phyloP scores from a whole-genome alignment of 2,329 filamentous ascomycete genomes.

The Trichophyton verrucosum region DNA sequence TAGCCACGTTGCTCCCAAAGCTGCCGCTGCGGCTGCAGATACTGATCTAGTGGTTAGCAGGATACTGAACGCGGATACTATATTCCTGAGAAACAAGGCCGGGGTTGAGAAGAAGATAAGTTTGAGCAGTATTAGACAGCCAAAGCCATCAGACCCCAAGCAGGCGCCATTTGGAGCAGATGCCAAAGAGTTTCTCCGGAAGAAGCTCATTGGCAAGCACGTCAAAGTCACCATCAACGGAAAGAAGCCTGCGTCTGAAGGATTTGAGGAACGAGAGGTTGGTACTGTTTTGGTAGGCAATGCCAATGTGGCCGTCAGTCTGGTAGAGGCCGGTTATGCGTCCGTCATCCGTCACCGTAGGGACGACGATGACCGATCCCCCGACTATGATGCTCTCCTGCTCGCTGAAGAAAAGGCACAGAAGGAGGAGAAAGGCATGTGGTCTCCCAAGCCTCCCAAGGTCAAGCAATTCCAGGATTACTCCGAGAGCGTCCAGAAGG shows the following conservation, averaged over 20 bases:
- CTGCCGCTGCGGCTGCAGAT: slow-evolving; percentile 45
- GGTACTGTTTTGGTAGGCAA: slow-evolving; percentile 72
- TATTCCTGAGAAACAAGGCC: slow-evolving; percentile 73
- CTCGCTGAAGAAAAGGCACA: slow-evolving; percentile 50
- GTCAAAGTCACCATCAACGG: slow-evolving; percentile 83
- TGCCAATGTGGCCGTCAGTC: slow-evolving; percentile 70
- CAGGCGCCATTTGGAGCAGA: slow-evolving; percentile 83
- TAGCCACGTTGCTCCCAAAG: slow-evolving; percentile 58
- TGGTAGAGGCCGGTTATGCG: slow-evolving; percentile 88
- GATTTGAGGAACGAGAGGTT: slow-evolving; percentile 89
- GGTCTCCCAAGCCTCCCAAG: slow-evolving; percentile 79
- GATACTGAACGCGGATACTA: slow-evolving; percentile 76
- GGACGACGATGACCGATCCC: slow-evolving; percentile 85
- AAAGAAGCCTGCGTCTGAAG: slow-evolving; percentile 75
- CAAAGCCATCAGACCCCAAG: slow-evolving; percentile 74
- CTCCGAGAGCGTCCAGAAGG: slow-evolving; percentile 85
- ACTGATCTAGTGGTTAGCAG: slow-evolving; percentile 74
- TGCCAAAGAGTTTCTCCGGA: slow-evolving; percentile 90
- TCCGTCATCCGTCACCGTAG: slow-evolving; percentile 90
- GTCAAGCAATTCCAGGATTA: slow-evolving; percentile 74
- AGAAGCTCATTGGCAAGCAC: slow-evolving; percentile 90
- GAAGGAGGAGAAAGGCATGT: slow-evolving; percentile 84
- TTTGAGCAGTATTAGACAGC: slow-evolving; percentile 83
- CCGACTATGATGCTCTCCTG: slow-evolving; percentile 65
- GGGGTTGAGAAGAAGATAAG: slow-evolving; percentile 81